Base-by-base conservation (phyloP, 2,329 filamentous ascomycete species). In the Scedosporium aurantiacum region DNA sequence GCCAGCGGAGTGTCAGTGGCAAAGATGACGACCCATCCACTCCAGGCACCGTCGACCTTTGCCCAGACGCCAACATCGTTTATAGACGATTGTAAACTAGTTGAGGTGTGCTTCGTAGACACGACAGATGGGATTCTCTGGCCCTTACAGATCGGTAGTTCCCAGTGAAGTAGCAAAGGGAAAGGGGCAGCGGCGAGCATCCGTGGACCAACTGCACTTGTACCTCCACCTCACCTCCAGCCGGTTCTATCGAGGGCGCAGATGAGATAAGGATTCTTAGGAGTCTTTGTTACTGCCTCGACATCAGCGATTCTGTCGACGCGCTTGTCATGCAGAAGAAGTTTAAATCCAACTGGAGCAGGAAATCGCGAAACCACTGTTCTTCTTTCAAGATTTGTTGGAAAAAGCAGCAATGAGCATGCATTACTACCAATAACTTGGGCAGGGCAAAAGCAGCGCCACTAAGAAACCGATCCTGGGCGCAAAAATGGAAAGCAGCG, bases 401-500 rank as follows among this genome's bases (percentile, higher is more conserved):
- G 16, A 47, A 47, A 21, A 47, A 21, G n/a, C 4, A 47, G 45
- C 12, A 23, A 52, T 52, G 45, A 6, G 45, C 5, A 8, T 16
- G 45, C 45, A n/a, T n/a, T n/a, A n/a, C n/a, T n/a, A n/a, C n/a
- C n/a, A n/a, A n/a, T n/a, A n/a, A n/a, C n/a, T n/a, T 55, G 50
- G 18, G 54, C 54, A 57, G 54, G 50, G 50, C 50, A 54, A 54
- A 52, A 18, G 54, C 54, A 57, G 54, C 21, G 58, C 45, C 47
- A 55, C 58, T 40, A 21, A 37, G 32, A 37, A 21, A 23, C 27
- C 32, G 47, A 52, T 18, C 58, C 25, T 50, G n/a, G 28, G 16
- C 16, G n/a, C 27, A 57, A 50, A 60, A 55, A 54, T n/a, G 47
- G 58, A 55, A 57, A 25, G n/a, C 60, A 45, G 16, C 52, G 60